A percentile compares a stretch with the other conserved stretches of the same genome.
Evolutionary conservation across 176 grass and related monocot species (phyloP).

Genomic region (Saccharum officinarum): DNA sequence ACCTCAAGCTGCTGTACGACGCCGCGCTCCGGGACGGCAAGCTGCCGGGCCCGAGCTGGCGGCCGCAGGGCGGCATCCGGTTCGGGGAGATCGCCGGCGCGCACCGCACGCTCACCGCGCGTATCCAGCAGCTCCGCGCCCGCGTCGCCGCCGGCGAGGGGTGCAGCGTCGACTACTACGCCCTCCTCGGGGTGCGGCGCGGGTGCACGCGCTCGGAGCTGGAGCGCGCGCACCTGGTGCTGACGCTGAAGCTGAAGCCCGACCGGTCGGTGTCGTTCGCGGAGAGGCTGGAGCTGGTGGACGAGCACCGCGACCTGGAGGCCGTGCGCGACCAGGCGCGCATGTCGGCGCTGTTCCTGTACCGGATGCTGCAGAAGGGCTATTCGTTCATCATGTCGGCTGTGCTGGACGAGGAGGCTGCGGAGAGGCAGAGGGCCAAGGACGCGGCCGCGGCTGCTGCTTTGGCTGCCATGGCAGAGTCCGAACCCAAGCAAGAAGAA

Average conservation of each 20-base stretch:
- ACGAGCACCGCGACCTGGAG: conserved; percentile 84
- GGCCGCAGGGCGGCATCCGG: conserved; percentile 60
- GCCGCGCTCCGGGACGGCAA: conserved; percentile 84
- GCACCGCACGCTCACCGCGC: conserved; percentile 55
- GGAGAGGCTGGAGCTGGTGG: conserved; percentile 77
- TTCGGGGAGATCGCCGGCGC: conserved; percentile 64
- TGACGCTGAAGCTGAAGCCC: conserved; percentile 83
- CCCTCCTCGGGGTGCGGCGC: conserved; percentile 53
- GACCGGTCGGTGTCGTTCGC: conserved; percentile 72
- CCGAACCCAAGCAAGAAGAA: not conserved
- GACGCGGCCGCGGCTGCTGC: not conserved
- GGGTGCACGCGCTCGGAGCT: conserved; percentile 75
- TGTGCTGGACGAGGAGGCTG: conserved; percentile 51
- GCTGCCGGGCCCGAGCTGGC: conserved; percentile 56
- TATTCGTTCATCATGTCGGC: conserved; percentile 64
- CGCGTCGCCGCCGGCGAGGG: conserved; percentile 55
- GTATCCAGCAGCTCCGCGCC: conserved; percentile 64
- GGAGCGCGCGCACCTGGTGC: conserved; percentile 74
- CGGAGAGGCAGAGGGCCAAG: conserved; percentile 47
- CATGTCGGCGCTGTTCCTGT: conserved; percentile 91
- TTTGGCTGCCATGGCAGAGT: not conserved
- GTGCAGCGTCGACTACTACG: conserved; percentile 71
- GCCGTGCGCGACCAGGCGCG: conserved; percentile 82
- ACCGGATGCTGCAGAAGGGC: conserved; percentile 92
- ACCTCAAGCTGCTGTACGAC: conserved; percentile 94